Base-by-base conservation (phyloP, 2,329 filamentous ascomycete species). In the Grosmannia penicillata region DNA sequence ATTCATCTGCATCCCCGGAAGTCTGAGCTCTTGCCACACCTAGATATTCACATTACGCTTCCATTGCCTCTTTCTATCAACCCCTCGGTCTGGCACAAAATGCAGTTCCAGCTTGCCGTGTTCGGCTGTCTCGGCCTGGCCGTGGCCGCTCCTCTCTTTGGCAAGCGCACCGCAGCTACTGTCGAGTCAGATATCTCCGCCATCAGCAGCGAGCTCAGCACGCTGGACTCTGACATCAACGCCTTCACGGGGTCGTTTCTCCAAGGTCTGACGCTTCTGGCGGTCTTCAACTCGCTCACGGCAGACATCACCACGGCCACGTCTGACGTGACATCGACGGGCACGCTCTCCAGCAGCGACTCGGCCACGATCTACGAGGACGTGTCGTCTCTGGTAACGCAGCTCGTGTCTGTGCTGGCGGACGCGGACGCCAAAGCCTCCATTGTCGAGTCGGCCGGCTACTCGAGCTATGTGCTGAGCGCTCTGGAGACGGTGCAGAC, bases 401-500 rank as follows among this genome's bases (percentile, higher is more conserved):
- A 31, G 29, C 17, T 31, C 29, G n/a, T 14, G 14, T 22, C 6
- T 6, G 17, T 22, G 6, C 8, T 33, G 18, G 14, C 27, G 9
- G 27, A 13, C n/a, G 27, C 27, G 8, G 6, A n/a, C 6, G 27
- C 27, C 14, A 22, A 33, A 4, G 24, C 24, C 24, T 25, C 24
- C 7, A 11, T 25, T 11, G 24, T 25, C 24, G 24, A 25, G 24
- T 25, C 24, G 7, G 7, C 24, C 24, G 24, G 24, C 7, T 25
- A 25, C 24, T 25, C 24, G 8, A 29, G 27, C 15, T 29, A 29
- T 7, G 15, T 29, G 6, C 15, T 14, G 6, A 29, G 27, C 13
- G 15, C 51, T 0, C 56, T 58, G 1, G 51, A 47, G 11, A 10
- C 30, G 32, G 50, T 56, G 36, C 34, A 25, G 24, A 25, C 24